Conservation (phyloP, 1,284 basidiomycete genomes). For the Moniliella sp. region DNA sequence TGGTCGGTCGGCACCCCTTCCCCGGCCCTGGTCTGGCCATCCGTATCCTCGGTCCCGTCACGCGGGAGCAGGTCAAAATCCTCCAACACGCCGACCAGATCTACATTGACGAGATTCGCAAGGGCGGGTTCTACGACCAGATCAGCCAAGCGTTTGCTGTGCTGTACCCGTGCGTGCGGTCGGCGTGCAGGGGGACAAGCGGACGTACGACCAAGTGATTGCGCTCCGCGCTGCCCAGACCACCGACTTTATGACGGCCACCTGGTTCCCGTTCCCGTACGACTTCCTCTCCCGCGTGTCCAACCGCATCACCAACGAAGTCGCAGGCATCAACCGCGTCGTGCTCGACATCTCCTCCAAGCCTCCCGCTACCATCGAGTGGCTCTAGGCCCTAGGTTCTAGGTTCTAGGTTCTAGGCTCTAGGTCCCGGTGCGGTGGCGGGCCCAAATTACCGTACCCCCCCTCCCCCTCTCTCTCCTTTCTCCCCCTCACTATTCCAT, state of each 20-base stretch:
- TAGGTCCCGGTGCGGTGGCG: too few species aligned
- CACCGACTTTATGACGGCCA: conserved; percentile 33
- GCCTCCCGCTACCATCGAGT: conserved; percentile 56
- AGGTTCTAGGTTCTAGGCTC: too few species aligned
- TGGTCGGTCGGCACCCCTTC: conserved; percentile 93
- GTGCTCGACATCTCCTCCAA: conserved; percentile 70
- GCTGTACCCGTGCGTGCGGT: conserved; percentile 86
- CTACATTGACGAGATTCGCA: conserved; percentile 91
- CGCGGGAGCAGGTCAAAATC: conserved; percentile 70
- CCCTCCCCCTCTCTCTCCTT: too few species aligned
- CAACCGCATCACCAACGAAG: conserved; percentile 93
- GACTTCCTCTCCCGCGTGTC: conserved; percentile 75
- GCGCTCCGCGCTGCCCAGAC: conserved; percentile 25
- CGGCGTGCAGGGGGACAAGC: conserved; percentile 85
- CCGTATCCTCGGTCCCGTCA: conserved; percentile 85
- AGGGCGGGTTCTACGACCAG: conserved; percentile 70
- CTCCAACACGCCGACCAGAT: conserved; percentile 87
- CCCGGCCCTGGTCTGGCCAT: conserved; percentile 97
- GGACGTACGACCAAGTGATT: conserved; percentile 82
- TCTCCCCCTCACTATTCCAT: too few species aligned
- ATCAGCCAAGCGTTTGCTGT: conserved; percentile 96
- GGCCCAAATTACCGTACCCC: too few species aligned
- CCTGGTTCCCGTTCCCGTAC: conserved; percentile 61
- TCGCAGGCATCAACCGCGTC: conserved; percentile 49
- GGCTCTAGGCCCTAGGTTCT: too few species aligned